A percentile compares a stretch with the other conserved stretches of the same genome.
Evolutionary conservation across 257 asterid genomes (phyloP).

Genomic region (Ajuga chamaepitys): DNA sequence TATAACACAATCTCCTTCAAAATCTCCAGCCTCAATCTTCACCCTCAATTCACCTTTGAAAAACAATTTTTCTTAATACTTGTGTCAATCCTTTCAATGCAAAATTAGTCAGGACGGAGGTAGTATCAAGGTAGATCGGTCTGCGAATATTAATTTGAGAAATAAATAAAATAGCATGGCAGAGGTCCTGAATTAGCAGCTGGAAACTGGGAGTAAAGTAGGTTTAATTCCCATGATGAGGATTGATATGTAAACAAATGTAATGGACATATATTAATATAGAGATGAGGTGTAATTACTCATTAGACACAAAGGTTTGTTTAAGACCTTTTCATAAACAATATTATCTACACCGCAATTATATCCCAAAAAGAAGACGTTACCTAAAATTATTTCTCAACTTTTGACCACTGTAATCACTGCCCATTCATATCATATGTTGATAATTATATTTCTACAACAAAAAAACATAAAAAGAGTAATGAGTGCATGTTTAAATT

Average conservation of each 20-base stretch:
- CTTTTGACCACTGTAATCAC: slow-evolving; percentile 24
- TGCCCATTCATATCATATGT: slow-evolving; percentile 19
- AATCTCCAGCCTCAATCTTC: no score
- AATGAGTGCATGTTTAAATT: slow-evolving; percentile 17
- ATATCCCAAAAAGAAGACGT: not conserved
- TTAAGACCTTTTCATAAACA: slow-evolving; percentile 21
- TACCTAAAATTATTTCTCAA: not conserved
- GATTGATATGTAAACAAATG: not conserved
- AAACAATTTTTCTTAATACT: no score
- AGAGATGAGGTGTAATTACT: slow-evolving; percentile 1
- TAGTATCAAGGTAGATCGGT: not conserved
- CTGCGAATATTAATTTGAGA: no score
- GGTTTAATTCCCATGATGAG: slow-evolving; percentile 27
- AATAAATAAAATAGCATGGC: not conserved
- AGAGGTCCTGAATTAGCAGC: slow-evolving; percentile 17
- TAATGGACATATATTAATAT: not conserved
- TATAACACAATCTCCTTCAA: no score
- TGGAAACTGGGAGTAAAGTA: slow-evolving; percentile 29
- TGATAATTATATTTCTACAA: not conserved
- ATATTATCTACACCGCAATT: slow-evolving; percentile 20
- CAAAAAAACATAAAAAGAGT: slow-evolving; percentile 4
- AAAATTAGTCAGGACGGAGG: no score
- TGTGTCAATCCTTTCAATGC: no score
- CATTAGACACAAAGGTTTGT: slow-evolving; percentile 28
- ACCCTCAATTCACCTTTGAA: no score